A percentile compares a stretch with the other conserved stretches of the same genome.
phyloP scores from a whole-genome alignment of 768 basidiomycete species.

The Tephrocybe sp. region DNA sequence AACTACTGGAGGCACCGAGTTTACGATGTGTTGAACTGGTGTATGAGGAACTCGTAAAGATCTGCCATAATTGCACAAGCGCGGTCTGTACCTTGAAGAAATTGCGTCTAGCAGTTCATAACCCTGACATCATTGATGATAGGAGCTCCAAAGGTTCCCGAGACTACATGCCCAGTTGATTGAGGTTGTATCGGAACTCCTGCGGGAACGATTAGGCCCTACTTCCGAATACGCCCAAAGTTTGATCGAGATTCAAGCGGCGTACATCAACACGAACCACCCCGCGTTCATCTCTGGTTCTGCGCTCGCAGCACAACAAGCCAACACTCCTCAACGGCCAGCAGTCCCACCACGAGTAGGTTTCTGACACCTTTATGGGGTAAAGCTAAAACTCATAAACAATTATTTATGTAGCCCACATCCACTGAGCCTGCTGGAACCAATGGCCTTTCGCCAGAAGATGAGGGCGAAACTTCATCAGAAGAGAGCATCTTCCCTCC shows the following conservation, averaged over 20 bases:
- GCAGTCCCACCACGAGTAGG: slow-evolving; percentile 55
- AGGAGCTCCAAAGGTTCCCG: slow-evolving; percentile 98
- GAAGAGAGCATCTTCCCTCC: slow-evolving; percentile 57
- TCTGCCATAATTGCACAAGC: slow-evolving; percentile 98
- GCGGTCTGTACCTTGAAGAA: slow-evolving; percentile 48
- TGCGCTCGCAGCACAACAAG: slow-evolving; percentile 56
- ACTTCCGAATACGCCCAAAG: slow-evolving; percentile 97
- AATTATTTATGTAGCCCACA: slow-evolving; percentile 45
- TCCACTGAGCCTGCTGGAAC: slow-evolving; percentile 66
- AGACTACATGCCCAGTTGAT: slow-evolving; percentile 89
- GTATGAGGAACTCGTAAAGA: slow-evolving; percentile 98
- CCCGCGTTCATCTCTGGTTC: slow-evolving; percentile 89
- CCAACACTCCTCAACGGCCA: slow-evolving; percentile 40
- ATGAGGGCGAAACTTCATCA: slow-evolving; percentile 64
- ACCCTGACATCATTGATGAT: slow-evolving; percentile 1
- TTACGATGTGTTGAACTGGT: slow-evolving; percentile 96
- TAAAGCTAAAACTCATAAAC: slow-evolving; percentile 15
- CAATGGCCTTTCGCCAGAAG: slow-evolving; percentile 38
- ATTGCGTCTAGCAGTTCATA: neutral
- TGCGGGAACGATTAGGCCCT: slow-evolving; percentile 93
- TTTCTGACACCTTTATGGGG: slow-evolving; percentile 12
- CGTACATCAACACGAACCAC: slow-evolving; percentile 99
- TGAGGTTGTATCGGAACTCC: slow-evolving; percentile 94
- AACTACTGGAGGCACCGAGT: slow-evolving; percentile 91
- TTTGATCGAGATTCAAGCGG: slow-evolving; percentile 94